Conservation (phyloP, 257 asterid species). For the Solanum bukasovii region DNA sequence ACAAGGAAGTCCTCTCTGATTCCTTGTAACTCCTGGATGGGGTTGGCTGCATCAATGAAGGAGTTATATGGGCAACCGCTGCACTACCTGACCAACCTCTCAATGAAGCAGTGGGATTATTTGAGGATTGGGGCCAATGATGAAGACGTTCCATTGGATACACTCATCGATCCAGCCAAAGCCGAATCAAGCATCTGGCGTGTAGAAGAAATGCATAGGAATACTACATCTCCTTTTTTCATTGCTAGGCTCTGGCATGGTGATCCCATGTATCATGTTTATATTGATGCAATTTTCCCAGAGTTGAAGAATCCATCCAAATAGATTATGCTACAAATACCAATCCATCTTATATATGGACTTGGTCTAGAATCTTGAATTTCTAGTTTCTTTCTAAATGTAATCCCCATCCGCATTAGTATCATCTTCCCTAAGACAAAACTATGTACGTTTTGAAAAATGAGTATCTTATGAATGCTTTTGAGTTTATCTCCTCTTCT, state of each 20-base stretch:
- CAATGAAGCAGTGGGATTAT: neutral
- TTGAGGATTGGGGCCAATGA: neutral
- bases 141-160: neutral
- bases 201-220: neutral
- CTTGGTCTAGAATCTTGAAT: neutral
- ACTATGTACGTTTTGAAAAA: too few relatives aligned
- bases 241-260: neutral
- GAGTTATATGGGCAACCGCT: neutral
- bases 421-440: neutral
- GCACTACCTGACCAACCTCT: neutral
- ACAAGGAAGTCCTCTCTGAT: neutral
- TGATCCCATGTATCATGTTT: neutral
- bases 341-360: neutral
- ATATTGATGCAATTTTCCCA: neutral
- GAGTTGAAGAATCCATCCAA: neutral
- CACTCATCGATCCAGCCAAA: neutral
- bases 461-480: too few relatives aligned
- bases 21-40: neutral
- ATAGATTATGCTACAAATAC: neutral
- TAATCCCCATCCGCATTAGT: neutral
- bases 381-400: neutral
- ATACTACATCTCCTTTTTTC: neutral
- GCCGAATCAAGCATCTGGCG: neutral
- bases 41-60: neutral
- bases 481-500: too few relatives aligned